Evolutionary conservation across 331 rosid genomes (phyloP), one percentile per base, ranked within the genome.

Genomic region (Erythrophleum ivorense): DNA sequence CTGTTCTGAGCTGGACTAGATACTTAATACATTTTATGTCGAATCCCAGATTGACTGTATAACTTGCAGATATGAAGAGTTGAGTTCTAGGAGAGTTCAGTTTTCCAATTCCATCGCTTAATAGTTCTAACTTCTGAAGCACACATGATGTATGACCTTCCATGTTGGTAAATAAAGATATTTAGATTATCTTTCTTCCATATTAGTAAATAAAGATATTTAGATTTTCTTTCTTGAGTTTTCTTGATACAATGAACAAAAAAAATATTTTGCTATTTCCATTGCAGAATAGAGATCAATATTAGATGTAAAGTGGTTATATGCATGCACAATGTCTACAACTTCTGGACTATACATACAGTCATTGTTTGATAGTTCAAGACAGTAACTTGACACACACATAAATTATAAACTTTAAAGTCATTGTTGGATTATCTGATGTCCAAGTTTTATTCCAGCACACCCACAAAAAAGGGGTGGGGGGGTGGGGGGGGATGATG

Each of bases 1-100:
- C 24, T 66, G 70, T 75, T 54, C 59, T 75, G 40, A 34, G 66
- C 52, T 81, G 62, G 46, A 33, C 19, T 74, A 29, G 62, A 81
- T 67, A 46, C 64, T 46, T 34, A 14, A 31, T 59, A 55, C 72
- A 69, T 55, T n/a, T 71, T 70, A 31, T 64, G 80, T 64, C 4
- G 46, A 63, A 63, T 72, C 66, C 79, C 38, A 7, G 55, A 15
- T 10, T 52, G 60, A 18, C 57, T 64, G 54, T n/a, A 60, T n/a
- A 64, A 29, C 24, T 24, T 11, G 68, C 2, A n/a, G 52, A 41
- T 54, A 8, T 54, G 24, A 65, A 73, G 46, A 21, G 16, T 49
- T 49, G 53, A 49, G 53, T 49, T 49, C 4, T 11, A 8, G 50
- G 50, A 46, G 50, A 46, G 50, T 46, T 46, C 3, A 12, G 3